Evolutionary conservation across 2,329 filamentous ascomycete species (phyloP), one percentile per base, ranked within the genome.

Genomic region (Cordyceps fumosorosea): DNA sequence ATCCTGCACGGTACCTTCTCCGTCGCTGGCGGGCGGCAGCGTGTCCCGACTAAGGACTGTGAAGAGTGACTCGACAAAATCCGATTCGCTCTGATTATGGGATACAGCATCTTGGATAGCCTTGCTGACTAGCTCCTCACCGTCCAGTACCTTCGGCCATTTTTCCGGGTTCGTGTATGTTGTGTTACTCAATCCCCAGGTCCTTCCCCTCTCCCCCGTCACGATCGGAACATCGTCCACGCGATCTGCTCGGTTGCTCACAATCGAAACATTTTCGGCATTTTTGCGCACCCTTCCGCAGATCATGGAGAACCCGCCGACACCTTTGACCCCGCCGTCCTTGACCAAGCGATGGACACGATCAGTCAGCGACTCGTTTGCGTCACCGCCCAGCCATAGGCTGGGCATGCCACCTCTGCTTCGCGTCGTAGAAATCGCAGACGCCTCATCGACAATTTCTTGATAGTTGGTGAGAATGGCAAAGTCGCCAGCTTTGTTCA

Each of bases 381-480:
- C 74, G 12, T 78, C 73, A 24, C 78, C 79, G 3, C 78, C 79
- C 50, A 88, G 72, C 85, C 85, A 88, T 0, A 83, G 80, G 14
- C 81, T 88, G 34, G 87, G 84, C 78, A 89, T 85, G 55, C 78
- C 81, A 56, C 86, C 86, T 60, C 86, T 80, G 70, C 84, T 87
- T 68, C 79, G 81, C 22, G 51, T 55, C 5, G 50, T 52, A 7
- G 47, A 60, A 11, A 60, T 54, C 64, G 77, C 74, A 20, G 80
- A 84, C 69, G 79, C 74, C 62, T 79, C 70, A 24, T 76, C 68
- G 60, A 78, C 73, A 26, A 75, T 77, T 74, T 89, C 86, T 63
- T 84, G 81, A 69, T 85, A 89, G 74, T 89, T 89, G 62, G 86
- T 89, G 63, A 89, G 77, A 14, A 88, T 81, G 10, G 86, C 85